Conservation (phyloP, 805 yeast genomes). For the Clavispora santaluciae region DNA sequence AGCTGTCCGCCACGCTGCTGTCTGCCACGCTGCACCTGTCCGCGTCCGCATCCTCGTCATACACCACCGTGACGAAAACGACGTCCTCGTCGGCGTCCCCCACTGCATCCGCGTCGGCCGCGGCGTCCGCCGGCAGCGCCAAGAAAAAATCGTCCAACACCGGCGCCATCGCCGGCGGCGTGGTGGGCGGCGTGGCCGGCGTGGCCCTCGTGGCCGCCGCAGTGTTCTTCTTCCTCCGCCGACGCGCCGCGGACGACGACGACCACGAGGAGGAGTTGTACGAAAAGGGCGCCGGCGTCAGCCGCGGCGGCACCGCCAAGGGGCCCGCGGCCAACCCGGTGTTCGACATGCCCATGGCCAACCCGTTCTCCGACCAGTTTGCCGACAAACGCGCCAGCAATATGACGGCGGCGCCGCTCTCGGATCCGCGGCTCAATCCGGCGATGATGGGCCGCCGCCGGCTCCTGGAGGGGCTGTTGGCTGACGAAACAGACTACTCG, state of each 20-base stretch:
- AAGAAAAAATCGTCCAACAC: constrained; percentile 25
- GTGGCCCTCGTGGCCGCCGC: constrained; percentile 19
- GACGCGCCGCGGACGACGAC: constrained; percentile 46
- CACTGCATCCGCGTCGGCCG: constrained; percentile 3
- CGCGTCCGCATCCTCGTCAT: neutral
- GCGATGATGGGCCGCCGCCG: constrained; percentile 79
- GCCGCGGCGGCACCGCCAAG: constrained; percentile 24
- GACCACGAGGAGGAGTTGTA: constrained; percentile 40
- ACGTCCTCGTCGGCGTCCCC: constrained; percentile 12
- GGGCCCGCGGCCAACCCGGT: constrained; percentile 21
- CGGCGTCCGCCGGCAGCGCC: neutral
- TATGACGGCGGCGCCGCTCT: constrained; percentile 13
- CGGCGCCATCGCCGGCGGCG: constrained; percentile 44
- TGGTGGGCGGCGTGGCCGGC: constrained; percentile 40
- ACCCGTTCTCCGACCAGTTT: constrained; percentile 59
- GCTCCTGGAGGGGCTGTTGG: constrained; percentile 78
- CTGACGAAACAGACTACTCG: constrained; percentile 79
- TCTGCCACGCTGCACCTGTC: constrained; percentile 2
- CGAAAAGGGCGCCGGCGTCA: constrained; percentile 27
- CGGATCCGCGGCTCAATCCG: constrained; percentile 67
- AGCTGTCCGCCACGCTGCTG: constrained; percentile 9
- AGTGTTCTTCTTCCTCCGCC: constrained; percentile 29
- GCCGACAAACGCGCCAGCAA: constrained; percentile 16
- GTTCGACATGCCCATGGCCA: constrained; percentile 40
- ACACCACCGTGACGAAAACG: constrained; percentile 7